Percentiles rank a stretch among this genome's conserved stretches.
These are phyloP conservation scores for Knoxdaviesia capensis DNA, from an alignment of 2,329 filamentous ascomycete genomes.

Conservation along the genomic window DNA sequence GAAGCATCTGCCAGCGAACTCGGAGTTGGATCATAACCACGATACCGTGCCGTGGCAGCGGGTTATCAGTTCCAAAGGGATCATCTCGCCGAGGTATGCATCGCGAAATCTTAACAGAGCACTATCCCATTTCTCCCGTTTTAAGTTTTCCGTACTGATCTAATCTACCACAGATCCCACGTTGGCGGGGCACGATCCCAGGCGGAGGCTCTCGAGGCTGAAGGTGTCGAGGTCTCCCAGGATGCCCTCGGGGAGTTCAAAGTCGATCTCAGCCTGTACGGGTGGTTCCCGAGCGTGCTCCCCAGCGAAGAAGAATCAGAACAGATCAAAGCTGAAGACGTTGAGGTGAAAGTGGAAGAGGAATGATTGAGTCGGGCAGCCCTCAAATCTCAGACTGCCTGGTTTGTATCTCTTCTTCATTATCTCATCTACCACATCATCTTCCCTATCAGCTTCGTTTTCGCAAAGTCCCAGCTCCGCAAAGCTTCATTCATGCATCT, in stretches of 20 bases:
- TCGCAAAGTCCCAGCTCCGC: no score
- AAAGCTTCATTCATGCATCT: background rate
- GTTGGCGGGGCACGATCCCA: conserved; percentile 28
- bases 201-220: conserved; percentile 25
- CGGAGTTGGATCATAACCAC: conserved; percentile 39
- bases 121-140: background rate
- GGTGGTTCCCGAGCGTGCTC: conserved; percentile 32
- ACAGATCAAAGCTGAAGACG: background rate
- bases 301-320: conserved; percentile 21
- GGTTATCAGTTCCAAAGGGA: conserved; percentile 71
- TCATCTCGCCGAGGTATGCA: conserved; percentile 60
- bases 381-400: no score
- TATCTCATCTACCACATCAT: no score
- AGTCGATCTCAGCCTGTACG: conserved; percentile 29
- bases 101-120: background rate
- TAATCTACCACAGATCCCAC: conserved; percentile 18
- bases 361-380: no score
- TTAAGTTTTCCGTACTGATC: background rate
- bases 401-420: no score
- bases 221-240: conserved; percentile 29
- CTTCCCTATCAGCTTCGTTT: no score
- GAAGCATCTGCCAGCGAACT: conserved; percentile 53
- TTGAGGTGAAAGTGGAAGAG: no score
- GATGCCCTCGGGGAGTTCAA: conserved; percentile 28
- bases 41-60: conserved; percentile 85